Conservation (phyloP, 2,329 filamentous ascomycete species). For the Juglanconis juglandina region DNA sequence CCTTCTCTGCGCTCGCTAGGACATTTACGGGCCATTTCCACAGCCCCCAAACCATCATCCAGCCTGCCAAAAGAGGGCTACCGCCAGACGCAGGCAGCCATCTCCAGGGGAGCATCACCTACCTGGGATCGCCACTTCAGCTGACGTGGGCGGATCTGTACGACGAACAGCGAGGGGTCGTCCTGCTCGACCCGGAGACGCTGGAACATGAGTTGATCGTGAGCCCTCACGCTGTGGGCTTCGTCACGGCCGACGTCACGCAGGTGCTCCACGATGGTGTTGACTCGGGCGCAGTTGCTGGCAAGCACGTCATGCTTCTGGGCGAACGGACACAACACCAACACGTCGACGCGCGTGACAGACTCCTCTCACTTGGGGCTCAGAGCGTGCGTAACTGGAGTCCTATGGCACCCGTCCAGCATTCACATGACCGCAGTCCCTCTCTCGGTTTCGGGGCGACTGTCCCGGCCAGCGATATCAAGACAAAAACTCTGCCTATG, state of each 20-base stretch:
- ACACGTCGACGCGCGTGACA: slow-evolving; percentile 27
- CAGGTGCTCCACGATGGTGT: slow-evolving; percentile 23
- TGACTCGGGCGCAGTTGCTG: slow-evolving; percentile 19
- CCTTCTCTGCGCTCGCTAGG: slow-evolving; percentile 27
- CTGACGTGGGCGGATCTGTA: slow-evolving; percentile 31
- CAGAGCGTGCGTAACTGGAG: slow-evolving; percentile 27
- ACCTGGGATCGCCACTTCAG: slow-evolving; percentile 30
- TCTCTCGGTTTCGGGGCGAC: slow-evolving; percentile 19
- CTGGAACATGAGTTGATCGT: slow-evolving; percentile 26
- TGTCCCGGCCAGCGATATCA: slow-evolving; percentile 21
- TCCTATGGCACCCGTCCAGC: slow-evolving; percentile 17
- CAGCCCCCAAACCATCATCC: slow-evolving; percentile 29
- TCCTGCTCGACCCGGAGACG: slow-evolving; percentile 29
- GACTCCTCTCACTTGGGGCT: slow-evolving; percentile 26
- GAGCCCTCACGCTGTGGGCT: slow-evolving; percentile 28
- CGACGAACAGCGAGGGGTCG: slow-evolving; percentile 27
- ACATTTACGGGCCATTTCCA: slow-evolving; percentile 34
- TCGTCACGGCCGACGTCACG: slow-evolving; percentile 21
- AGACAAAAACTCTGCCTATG: too few species aligned
- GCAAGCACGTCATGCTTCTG: slow-evolving; percentile 30
- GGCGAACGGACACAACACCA: slow-evolving; percentile 25
- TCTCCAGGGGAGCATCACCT: slow-evolving; percentile 27
- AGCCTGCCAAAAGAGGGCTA: slow-evolving; percentile 1
- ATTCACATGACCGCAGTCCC: slow-evolving; percentile 1
- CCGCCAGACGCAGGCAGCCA: background rate